These are phyloP conservation scores for Dryas alaskensis DNA, from an alignment of 306 rosid genomes.

Conservation along the genomic window DNA sequence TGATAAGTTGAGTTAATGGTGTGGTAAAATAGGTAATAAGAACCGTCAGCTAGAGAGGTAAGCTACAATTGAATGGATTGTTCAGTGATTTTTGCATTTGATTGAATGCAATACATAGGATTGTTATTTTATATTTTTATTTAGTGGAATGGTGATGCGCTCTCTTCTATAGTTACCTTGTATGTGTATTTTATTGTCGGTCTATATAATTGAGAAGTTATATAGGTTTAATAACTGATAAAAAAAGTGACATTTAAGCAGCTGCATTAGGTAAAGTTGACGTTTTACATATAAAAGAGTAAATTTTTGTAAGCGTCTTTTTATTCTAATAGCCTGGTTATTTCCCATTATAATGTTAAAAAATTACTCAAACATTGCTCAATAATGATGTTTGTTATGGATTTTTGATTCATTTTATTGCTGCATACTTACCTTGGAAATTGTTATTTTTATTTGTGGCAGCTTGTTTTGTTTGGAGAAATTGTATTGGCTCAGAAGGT, in stretches of 20 bases:
- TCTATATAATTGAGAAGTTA: not conserved
- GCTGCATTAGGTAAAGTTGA: not conserved
- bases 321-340: not conserved
- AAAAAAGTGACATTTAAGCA: not conserved
- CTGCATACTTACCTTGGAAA: not conserved
- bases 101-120: not conserved
- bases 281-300: not conserved
- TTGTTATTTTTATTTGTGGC: constrained; percentile 27
- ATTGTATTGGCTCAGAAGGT: constrained; percentile 94
- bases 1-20: not conserved
- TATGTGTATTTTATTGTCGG: not conserved
- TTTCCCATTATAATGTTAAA: not conserved
- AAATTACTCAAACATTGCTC: not conserved
- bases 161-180: not conserved
- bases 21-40: not conserved
- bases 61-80: not conserved
- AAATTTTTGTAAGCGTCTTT: not conserved
- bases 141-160: not conserved
- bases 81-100: not conserved
- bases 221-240: not conserved
- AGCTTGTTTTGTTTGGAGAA: constrained; percentile 92
- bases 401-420: constrained; percentile 19
- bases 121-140: not conserved
- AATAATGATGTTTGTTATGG: not conserved
- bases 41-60: not conserved